These are phyloP conservation scores for Beta vulgaris DNA, from an alignment of 148 eudicot genomes.

Conservation along the genomic window DNA sequence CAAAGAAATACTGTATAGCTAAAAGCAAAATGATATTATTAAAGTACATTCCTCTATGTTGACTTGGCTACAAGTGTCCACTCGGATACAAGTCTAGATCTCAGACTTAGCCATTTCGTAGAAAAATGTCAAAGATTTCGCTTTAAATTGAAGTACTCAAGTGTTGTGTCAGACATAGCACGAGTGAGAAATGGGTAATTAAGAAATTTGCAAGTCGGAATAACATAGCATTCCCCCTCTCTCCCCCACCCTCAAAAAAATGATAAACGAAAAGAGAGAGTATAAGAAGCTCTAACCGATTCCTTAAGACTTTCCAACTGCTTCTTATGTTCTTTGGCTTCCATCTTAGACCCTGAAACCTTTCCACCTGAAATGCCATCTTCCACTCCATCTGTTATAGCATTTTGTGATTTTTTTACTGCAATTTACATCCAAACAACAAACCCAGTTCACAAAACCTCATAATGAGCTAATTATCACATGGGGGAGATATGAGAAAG, in stretches of 20 bases:
- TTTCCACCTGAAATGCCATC: slow-evolving; percentile 17
- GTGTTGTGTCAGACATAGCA: no score
- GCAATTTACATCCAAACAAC: slow-evolving; percentile 17
- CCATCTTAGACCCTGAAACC: slow-evolving; percentile 26
- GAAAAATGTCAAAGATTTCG: no score
- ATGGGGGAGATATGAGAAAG: not conserved
- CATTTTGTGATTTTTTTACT: slow-evolving; percentile 39
- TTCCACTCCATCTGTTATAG: slow-evolving; percentile 25
- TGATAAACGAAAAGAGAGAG: not conserved
- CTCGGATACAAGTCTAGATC: no score
- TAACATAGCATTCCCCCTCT: no score
- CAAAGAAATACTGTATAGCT: no score
- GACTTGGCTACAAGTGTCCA: no score
- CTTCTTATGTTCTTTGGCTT: slow-evolving; percentile 57
- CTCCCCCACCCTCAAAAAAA: no score
- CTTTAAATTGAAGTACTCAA: no score
- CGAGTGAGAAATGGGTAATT: no score
- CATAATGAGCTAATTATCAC: not conserved
- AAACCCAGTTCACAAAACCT: not conserved
- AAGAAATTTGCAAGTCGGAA: no score
- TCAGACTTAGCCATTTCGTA: no score
- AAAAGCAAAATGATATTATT: not conserved
- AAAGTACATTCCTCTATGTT: no score
- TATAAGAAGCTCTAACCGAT: slow-evolving; percentile 39
- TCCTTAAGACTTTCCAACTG: slow-evolving; percentile 69